phyloP scores from a whole-genome alignment of 768 basidiomycete species.

The Zangia roseola region DNA sequence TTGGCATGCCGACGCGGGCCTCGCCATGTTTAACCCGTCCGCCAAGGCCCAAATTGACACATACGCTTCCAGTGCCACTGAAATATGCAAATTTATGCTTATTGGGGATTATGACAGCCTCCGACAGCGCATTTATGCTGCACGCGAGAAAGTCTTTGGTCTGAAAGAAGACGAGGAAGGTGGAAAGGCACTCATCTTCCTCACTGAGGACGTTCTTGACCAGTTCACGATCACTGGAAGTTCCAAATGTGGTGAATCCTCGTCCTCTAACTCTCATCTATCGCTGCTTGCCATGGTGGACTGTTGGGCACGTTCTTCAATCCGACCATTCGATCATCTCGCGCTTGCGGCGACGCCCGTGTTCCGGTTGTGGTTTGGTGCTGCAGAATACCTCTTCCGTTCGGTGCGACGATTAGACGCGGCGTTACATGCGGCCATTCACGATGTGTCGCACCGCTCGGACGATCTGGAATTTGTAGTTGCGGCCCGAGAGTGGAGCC shows the following conservation, averaged over 20 bases:
- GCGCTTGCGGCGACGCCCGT: slow-evolving; percentile 93
- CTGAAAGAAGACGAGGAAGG: slow-evolving; percentile 30
- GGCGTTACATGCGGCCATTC: slow-evolving; percentile 72
- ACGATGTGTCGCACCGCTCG: slow-evolving; percentile 75
- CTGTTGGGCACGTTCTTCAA: slow-evolving; percentile 87
- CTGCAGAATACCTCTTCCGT: slow-evolving; percentile 93
- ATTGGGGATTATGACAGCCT: slow-evolving; percentile 52
- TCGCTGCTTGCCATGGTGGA: slow-evolving; percentile 97
- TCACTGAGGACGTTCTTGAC: slow-evolving; percentile 84
- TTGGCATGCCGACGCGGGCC: slow-evolving; percentile 98
- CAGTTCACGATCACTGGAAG: slow-evolving; percentile 76
- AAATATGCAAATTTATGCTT: slow-evolving; percentile 96
- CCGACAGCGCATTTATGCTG: slow-evolving; percentile 69
- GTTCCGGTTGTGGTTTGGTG: slow-evolving; percentile 95
- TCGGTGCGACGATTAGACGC: slow-evolving; percentile 58
- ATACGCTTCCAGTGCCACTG: slow-evolving; percentile 80
- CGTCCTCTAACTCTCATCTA: slow-evolving; percentile 75
- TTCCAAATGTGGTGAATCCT: slow-evolving; percentile 11
- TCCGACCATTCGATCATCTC: slow-evolving; percentile 89
- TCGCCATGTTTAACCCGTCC: slow-evolving; percentile 93
- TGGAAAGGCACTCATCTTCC: slow-evolving; percentile 59
- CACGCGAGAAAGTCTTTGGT: slow-evolving; percentile 76
- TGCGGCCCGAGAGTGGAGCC: slow-evolving; percentile 93
- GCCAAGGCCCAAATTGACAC: slow-evolving; percentile 89
- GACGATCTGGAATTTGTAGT: slow-evolving; percentile 95